Evolutionary conservation across 2,329 filamentous ascomycete genomes (phyloP).

Genomic region (Fusarium sp.): DNA sequence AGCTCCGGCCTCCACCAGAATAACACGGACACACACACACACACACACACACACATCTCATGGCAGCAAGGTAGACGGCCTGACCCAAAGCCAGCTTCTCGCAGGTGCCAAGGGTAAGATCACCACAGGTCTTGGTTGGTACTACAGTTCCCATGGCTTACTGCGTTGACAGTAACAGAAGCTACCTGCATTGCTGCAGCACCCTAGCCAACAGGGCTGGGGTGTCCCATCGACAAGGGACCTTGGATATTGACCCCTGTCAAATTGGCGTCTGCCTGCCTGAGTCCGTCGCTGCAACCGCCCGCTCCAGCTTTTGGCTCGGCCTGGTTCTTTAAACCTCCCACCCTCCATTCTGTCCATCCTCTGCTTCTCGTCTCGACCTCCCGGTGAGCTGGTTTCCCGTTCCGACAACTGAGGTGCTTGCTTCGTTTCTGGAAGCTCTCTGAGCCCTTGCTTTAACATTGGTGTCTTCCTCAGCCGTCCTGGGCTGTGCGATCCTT

Average conservation of each 20-base stretch:
- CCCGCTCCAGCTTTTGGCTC: conserved; percentile 42
- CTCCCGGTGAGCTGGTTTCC: conserved; percentile 37
- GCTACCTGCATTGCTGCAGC: conserved; percentile 30
- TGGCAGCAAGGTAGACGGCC: conserved; percentile 14
- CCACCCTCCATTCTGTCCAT: conserved; percentile 46
- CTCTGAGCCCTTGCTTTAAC: conserved; percentile 22
- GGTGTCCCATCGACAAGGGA: conserved; percentile 32
- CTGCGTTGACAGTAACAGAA: conserved; percentile 27
- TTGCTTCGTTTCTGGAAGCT: conserved; percentile 26
- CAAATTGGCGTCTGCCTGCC: conserved; percentile 41
- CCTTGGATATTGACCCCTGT: conserved; percentile 42
- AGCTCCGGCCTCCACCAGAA: conserved; percentile 37
- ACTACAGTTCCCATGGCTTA: conserved; percentile 25
- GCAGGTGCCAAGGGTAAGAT: conserved; percentile 33
- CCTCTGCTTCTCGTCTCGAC: conserved; percentile 32
- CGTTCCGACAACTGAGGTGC: conserved; percentile 18
- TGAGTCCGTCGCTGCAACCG: conserved; percentile 43
- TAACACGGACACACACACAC: conserved; percentile 21
- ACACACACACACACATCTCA: not conserved
- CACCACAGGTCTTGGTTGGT: conserved; percentile 30
- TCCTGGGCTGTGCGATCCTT: conserved; percentile 9
- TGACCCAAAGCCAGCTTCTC: conserved; percentile 31
- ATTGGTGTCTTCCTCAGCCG: conserved; percentile 8
- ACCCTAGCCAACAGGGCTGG: conserved; percentile 39
- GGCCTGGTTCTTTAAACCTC: conserved; percentile 49